phyloP scores from a whole-genome alignment of 805 yeast species.

The Monosporozyma siamensis region DNA sequence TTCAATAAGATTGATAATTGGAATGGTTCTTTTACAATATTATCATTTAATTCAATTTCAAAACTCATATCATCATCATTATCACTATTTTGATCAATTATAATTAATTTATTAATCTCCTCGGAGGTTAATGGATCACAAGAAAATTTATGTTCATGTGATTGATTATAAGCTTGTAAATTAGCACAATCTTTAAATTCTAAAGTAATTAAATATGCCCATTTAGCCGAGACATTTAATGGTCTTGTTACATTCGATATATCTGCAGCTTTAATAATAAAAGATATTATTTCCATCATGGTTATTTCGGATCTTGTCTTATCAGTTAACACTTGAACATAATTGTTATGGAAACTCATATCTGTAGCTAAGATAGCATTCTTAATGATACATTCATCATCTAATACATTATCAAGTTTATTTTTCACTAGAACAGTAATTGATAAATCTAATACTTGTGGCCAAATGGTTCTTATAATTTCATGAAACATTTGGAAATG shows the following conservation, averaged over 20 bases:
- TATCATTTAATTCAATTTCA: conserved; percentile 6
- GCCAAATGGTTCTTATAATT: conserved; percentile 46
- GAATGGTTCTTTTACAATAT: conserved; percentile 3
- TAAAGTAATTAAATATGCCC: conserved; percentile 74
- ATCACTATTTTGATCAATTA: not conserved
- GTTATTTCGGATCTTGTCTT: conserved; percentile 16
- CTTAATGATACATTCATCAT: conserved; percentile 12
- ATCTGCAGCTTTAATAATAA: conserved; percentile 89
- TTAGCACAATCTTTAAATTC: conserved; percentile 64
- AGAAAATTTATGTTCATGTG: not conserved
- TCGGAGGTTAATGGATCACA: conserved; percentile 2
- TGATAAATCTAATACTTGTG: conserved; percentile 22
- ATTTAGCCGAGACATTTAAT: conserved; percentile 60
- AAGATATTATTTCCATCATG: conserved; percentile 42
- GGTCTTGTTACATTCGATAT: conserved; percentile 88
- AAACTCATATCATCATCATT: conserved; percentile 5
- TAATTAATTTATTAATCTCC: not conserved
- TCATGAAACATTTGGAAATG: conserved; percentile 59
- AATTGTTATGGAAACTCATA: conserved; percentile 81
- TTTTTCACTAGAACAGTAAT: not conserved
- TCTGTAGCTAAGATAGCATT: conserved; percentile 68
- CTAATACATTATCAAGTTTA: conserved; percentile 6
- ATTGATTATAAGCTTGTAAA: conserved; percentile 32
- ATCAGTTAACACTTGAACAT: conserved; percentile 42
- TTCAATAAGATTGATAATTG: conserved; percentile 34